Conservation (phyloP, 192 early-diverging fungal species). For the Gonapodya prolifera region DNA sequence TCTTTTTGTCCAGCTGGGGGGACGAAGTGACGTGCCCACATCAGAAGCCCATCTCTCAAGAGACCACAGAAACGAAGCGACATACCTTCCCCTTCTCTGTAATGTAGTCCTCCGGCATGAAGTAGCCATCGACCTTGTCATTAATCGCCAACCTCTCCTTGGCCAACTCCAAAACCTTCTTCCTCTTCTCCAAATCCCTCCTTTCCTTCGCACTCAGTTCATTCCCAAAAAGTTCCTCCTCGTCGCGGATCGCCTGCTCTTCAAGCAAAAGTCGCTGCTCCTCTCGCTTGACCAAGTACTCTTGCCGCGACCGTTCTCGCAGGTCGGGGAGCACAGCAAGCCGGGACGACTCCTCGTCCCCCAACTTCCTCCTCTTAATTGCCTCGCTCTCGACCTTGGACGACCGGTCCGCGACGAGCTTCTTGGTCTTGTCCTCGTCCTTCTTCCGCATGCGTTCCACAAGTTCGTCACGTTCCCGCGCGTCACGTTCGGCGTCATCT, state of each 20-base stretch:
- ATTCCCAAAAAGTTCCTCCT: slow-evolving; percentile 65
- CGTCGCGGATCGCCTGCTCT: slow-evolving; percentile 68
- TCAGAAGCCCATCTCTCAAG: too few species aligned
- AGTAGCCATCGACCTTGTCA: slow-evolving; percentile 70
- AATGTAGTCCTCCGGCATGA: slow-evolving; percentile 84
- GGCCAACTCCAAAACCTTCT: slow-evolving; percentile 66
- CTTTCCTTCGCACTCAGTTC: slow-evolving; percentile 66
- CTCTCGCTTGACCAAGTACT: slow-evolving; percentile 82
- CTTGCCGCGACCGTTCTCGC: slow-evolving; percentile 77
- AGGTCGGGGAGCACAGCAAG: slow-evolving; percentile 55
- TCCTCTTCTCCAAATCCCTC: slow-evolving; percentile 67
- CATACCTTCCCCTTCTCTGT: slow-evolving; percentile 98
- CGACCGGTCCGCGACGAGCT: slow-evolving; percentile 59
- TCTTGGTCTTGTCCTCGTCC: slow-evolving; percentile 70
- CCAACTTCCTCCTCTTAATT: slow-evolving; percentile 57
- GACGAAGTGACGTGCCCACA: too few species aligned
- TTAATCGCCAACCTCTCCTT: slow-evolving; percentile 69
- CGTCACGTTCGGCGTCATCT: slow-evolving; percentile 41
- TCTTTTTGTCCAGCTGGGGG: slow-evolving; percentile 89
- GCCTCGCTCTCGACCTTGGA: slow-evolving; percentile 52
- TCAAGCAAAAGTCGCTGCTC: slow-evolving; percentile 64
- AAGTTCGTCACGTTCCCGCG: slow-evolving; percentile 83
- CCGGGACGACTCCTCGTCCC: slow-evolving; percentile 63
- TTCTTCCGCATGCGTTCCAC: slow-evolving; percentile 63
- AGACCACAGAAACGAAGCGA: too few species aligned